These are phyloP conservation scores for Fomitopsis serialis DNA, from an alignment of 768 basidiomycete genomes.

Conservation along the genomic window DNA sequence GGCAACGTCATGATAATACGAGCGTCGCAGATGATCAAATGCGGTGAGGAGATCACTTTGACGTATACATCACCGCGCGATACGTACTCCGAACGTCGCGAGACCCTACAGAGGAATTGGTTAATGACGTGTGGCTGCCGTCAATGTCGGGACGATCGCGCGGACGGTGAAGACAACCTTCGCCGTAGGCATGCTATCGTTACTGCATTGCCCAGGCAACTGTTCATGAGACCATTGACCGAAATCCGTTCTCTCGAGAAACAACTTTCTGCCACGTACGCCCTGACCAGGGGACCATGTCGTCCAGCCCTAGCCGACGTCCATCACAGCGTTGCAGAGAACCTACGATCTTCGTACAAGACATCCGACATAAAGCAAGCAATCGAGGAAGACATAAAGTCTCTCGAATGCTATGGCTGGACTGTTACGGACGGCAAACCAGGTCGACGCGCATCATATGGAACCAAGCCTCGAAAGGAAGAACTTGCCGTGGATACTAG, in stretches of 20 bases:
- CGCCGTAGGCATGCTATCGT: neutral
- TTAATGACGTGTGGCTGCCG: constrained; percentile 12
- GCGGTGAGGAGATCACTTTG: constrained; percentile 22
- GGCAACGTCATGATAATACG: constrained; percentile 29
- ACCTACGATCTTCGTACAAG: neutral
- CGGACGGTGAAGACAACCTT: constrained; percentile 5
- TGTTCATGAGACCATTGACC: neutral
- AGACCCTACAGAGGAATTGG: neutral
- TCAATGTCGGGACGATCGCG: constrained; percentile 12
- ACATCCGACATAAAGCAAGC: neutral
- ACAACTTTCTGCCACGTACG: neutral
- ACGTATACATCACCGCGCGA: neutral
- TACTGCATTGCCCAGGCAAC: neutral
- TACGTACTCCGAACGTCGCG: constrained; percentile 5
- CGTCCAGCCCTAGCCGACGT: neutral
- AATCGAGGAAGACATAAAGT: neutral
- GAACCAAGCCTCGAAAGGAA: neutral
- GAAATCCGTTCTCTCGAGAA: neutral
- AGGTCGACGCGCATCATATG: neutral
- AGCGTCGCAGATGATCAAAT: constrained; percentile 18
- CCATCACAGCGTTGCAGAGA: neutral
- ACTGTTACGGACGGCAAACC: neutral
- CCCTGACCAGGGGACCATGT: neutral
- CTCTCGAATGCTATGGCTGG: neutral
- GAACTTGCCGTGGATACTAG: neutral